Base-by-base conservation (phyloP, 768 basidiomycete species). In the Cubamyces sp. region DNA sequence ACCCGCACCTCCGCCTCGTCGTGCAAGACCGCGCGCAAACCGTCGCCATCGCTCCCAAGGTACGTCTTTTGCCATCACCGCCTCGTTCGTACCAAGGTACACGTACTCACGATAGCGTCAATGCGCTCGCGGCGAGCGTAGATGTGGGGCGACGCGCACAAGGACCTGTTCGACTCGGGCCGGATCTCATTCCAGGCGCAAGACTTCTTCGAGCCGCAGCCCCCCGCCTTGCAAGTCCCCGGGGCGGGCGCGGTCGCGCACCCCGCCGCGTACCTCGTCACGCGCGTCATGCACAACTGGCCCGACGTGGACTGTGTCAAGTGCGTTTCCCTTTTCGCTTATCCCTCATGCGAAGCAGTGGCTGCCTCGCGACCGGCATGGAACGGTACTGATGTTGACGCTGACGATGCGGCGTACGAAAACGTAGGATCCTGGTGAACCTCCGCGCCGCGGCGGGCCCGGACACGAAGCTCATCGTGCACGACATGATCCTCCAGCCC, bases 11-110 rank as follows among this genome's bases (percentile, higher is more conserved):
- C 3, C 47, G 52, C 19, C 41, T 64, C 30, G 15, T 66, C 18
- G 53, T 64, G 3, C 66, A 66, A 40, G 66, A 64, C 21, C 39
- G 53, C 21, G 41, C 55, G 30, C 46, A 51, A 30, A 53, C 51
- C 2, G 23, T 52, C 34, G 75, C 75, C 34, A 78, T 85, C 62
- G 84, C 81, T 5, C 51, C 60, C 5, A 21, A 57, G 45, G 55
- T 43, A 16, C 28, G 28, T 8, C 4, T 30, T 8, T 3, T 30
- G 4, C 8, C 8, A 30, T 34, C 34, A 11, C 9, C 26, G 21
- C 26, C 53, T 18, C n/a, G n/a, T n/a, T n/a, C n/a, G n/a, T n/a
- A n/a, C n/a, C n/a, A n/a, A n/a, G n/a, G n/a, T n/a, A n/a, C n/a
- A n/a, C n/a, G n/a, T n/a, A n/a, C n/a, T n/a, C n/a, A n/a, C n/a